phyloP scores from a whole-genome alignment of 352 stramenopile species.

The Phytophthora ohioensis region DNA sequence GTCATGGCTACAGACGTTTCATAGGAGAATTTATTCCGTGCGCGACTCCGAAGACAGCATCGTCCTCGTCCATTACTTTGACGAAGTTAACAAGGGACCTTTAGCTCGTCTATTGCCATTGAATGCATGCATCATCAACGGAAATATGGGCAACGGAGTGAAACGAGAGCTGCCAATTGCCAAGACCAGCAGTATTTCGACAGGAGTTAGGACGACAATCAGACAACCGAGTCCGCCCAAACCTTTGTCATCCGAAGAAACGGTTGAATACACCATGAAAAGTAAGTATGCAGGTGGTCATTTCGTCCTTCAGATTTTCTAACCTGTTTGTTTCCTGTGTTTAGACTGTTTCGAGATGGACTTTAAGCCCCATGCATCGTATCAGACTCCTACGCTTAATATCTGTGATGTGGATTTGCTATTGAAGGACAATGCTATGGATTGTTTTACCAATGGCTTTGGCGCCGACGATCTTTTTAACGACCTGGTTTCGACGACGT shows the following conservation, averaged over 20 bases:
- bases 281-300: slow-evolving; percentile 50
- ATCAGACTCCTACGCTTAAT: slow-evolving; percentile 15
- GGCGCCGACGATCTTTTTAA: slow-evolving; percentile 46
- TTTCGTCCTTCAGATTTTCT: slow-evolving; percentile 1
- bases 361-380: slow-evolving; percentile 36
- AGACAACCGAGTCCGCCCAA: slow-evolving; percentile 18
- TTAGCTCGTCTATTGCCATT: slow-evolving; percentile 5
- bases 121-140: slow-evolving; percentile 3
- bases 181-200: slow-evolving; percentile 8
- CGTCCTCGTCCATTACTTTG: slow-evolving; percentile 91
- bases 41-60: slow-evolving; percentile 72
- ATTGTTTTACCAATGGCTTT: slow-evolving; percentile 36
- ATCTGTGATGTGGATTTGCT: slow-evolving; percentile 37
- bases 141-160: slow-evolving; percentile 40
- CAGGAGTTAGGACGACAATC: slow-evolving; percentile 6
- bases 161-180: slow-evolving; percentile 44
- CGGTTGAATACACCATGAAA: slow-evolving; percentile 66
- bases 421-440: slow-evolving; percentile 46
- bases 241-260: slow-evolving; percentile 37
- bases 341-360: slow-evolving; percentile 70
- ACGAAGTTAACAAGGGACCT: slow-evolving; percentile 68
- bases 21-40: slow-evolving; percentile 84
- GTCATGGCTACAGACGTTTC: slow-evolving; percentile 67
- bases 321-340: slow-evolving; percentile 11
- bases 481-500: slow-evolving; percentile 17